Percentiles rank a stretch among this genome's conserved stretches.
These are phyloP conservation scores for Aspergillus sojae DNA, from an alignment of 2,329 filamentous ascomycete species.

Conservation along the genomic window DNA sequence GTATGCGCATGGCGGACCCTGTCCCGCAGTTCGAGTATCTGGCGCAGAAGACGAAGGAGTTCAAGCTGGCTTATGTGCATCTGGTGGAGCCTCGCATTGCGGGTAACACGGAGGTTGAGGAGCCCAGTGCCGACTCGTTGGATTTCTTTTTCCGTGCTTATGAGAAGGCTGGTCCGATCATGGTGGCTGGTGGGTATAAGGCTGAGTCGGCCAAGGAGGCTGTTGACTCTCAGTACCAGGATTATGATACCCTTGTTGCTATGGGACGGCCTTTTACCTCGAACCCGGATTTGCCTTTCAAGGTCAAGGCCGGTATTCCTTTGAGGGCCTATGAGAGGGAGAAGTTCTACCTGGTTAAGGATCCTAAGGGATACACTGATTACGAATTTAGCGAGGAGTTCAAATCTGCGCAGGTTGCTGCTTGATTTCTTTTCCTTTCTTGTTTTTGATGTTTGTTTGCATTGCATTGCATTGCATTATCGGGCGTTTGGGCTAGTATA, in stretches of 20 bases:
- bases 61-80: constrained; percentile 64
- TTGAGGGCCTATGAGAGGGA: constrained; percentile 43
- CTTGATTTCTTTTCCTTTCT: constrained; percentile 15
- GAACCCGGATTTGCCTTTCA: constrained; percentile 51
- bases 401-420: constrained; percentile 24
- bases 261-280: constrained; percentile 50
- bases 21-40: constrained; percentile 65
- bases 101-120: constrained; percentile 35
- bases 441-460: not conserved
- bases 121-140: constrained; percentile 33
- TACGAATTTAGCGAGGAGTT: constrained; percentile 40
- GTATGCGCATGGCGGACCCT: constrained; percentile 63
- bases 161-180: constrained; percentile 45
- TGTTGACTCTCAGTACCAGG: constrained; percentile 34
- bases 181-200: constrained; percentile 55
- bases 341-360: constrained; percentile 44
- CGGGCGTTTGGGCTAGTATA: constrained; percentile 11
- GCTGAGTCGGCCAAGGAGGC: constrained; percentile 43
- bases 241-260: constrained; percentile 35
- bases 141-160: constrained; percentile 51
- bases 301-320: constrained; percentile 41
- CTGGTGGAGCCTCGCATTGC: constrained; percentile 60
- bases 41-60: constrained; percentile 51
- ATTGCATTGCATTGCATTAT: not conserved
- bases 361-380: constrained; percentile 44